These are phyloP conservation scores for Excoecaria cochinchinensis DNA, from an alignment of 345 rosid species.

Conservation along the genomic window DNA sequence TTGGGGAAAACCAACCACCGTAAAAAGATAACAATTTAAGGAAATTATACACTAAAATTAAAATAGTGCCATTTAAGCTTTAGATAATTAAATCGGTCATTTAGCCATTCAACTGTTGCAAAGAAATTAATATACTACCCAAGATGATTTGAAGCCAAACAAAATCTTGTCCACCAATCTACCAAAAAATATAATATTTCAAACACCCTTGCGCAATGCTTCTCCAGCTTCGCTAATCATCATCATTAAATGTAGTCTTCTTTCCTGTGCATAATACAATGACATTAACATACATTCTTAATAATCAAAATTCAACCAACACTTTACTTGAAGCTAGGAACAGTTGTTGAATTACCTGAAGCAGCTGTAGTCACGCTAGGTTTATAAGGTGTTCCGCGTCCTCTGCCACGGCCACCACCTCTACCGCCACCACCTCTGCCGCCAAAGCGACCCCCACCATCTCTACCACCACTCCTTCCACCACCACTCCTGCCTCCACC, in stretches of 20 bases:
- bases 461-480: slow-evolving; percentile 34
- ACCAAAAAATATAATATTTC: background rate
- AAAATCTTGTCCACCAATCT: background rate
- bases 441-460: slow-evolving; percentile 1
- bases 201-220: background rate
- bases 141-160: background rate
- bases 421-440: slow-evolving; percentile 26
- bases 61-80: no score
- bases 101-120: no score
- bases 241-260: slow-evolving; percentile 30
- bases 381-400: slow-evolving; percentile 16
- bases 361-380: slow-evolving; percentile 11
- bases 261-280: slow-evolving; percentile 21
- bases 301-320: no score
- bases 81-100: no score
- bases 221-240: slow-evolving; percentile 9
- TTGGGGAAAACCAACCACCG: no score
- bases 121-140: no score
- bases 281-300: background rate
- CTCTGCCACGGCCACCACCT: slow-evolving; percentile 25
- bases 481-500: slow-evolving; percentile 42
- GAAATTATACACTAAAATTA: no score
- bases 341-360: slow-evolving; percentile 4
- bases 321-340: background rate
- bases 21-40: no score